Conservation (phyloP, 192 early-diverging fungal species). For the Paraglomus brasilianum region DNA sequence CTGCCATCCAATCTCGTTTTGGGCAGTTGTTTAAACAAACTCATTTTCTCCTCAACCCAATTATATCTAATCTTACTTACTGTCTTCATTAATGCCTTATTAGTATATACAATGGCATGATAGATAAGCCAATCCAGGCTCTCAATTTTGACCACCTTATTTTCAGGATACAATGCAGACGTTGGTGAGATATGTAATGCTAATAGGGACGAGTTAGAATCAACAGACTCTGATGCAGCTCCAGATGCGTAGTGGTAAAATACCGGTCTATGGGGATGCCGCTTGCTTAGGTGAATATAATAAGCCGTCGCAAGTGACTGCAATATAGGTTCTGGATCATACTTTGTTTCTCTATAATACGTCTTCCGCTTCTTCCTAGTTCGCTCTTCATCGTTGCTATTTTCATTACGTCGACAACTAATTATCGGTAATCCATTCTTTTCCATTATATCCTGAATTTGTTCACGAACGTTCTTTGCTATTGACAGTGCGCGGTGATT, state of each 20-base stretch:
- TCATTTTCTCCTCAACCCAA: conserved; percentile 83
- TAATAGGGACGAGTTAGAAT: conserved; percentile 85
- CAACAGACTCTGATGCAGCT: conserved; percentile 42
- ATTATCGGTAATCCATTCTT: conserved; percentile 55
- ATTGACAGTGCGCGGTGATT: conserved; percentile 78
- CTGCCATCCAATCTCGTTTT: neutral
- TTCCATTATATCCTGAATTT: conserved; percentile 86
- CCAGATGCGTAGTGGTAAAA: conserved; percentile 59
- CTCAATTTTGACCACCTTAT: conserved; percentile 43
- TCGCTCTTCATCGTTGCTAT: conserved; percentile 40
- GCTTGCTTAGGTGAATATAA: conserved; percentile 93
- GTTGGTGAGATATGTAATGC: conserved; percentile 91
- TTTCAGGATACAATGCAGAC: conserved; percentile 82
- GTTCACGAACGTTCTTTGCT: conserved; percentile 82
- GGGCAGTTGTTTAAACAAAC: conserved; percentile 22
- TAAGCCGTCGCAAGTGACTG: conserved; percentile 87
- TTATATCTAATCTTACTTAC: conserved; percentile 84
- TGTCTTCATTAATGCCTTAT: conserved; percentile 95
- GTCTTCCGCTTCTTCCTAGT: conserved; percentile 56
- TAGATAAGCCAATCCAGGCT: conserved; percentile 94
- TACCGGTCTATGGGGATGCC: conserved; percentile 63
- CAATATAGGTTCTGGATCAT: conserved; percentile 54
- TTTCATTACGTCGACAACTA: conserved; percentile 18
- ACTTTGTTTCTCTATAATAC: conserved; percentile 42
- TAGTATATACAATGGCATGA: conserved; percentile 88